Evolutionary conservation across 2,329 filamentous ascomycete species (phyloP), one percentile per base, ranked within the genome.

Genomic region (Aphanocladium album): DNA sequence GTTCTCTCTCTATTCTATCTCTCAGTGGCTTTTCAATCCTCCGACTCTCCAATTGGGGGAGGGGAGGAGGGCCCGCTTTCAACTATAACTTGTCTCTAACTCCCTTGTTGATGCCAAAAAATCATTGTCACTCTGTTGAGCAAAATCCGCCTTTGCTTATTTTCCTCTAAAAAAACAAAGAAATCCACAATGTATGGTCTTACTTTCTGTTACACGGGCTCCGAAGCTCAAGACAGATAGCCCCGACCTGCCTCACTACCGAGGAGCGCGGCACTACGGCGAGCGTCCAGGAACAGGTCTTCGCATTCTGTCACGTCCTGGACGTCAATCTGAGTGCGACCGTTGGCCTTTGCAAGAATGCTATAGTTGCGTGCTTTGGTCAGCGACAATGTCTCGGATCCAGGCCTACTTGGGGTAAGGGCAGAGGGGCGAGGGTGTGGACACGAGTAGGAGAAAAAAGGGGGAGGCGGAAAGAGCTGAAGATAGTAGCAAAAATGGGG

Each of bases 271-370:
- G 90, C 90, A 74, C 90, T 93, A 67, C 90, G 84, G 70, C 87
- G 86, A 54, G 90, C 89, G 74, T 95, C 90, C 66, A 93, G 84
- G 79, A 95, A 93, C 55, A 95, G 78, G 70, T 91, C 89, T 73
- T 93, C 89, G 72, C 89, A 93, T 77, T 95, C 90, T 17, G 83
- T 83, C 65, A 95, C 85, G 73, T 93, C 90, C 69, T 86, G 82
- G 60, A 90, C 78, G 69, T 92, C 89, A 69, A 93, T 92, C 71
- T 90, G 87, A 64, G 80, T 83, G 69, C 87, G 86, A 62, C 89
- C 89, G 72, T 89, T 90, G 70, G 95, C 90, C 72, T 90, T 89
- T 62, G 93, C 91, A 69, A 98, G 83, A 75, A 98, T 96, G 75
- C 90, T 88, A 65, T 70, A 64, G 60, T 66, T 72, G 47, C 46